Evolutionary conservation across 352 stramenopile species (phyloP), one percentile per base, ranked within the genome.

Genomic region (Phytopythium vexans): DNA sequence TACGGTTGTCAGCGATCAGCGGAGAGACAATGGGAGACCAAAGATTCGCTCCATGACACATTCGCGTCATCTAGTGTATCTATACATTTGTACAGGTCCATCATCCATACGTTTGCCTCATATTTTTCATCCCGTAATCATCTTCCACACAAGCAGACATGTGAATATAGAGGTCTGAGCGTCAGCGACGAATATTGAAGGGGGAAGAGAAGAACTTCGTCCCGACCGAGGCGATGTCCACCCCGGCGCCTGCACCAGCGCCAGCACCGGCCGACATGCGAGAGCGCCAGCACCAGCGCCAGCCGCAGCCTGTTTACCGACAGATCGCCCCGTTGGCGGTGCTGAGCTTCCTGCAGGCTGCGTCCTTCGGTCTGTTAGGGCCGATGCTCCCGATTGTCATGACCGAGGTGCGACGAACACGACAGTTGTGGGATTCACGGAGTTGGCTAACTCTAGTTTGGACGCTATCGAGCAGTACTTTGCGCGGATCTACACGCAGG

Each of bases 341-440:
- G 1, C 72, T 89, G 10, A 60, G 65, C 12, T 51, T 87, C 27
- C 52, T 91, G 10, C 62, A 74, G 49, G 64, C 76, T 39, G 68
- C 70, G 9, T 78, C 74, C n/a, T 87, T 80, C 50, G 81, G 81
- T 8, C 70, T 91, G 54, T 66, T 89, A 48, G 73, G 70, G 51
- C 77, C 81, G 2, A 74, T 91, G 56, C 54, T 91, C 39, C 72
- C 77, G 2, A 86, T 89, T 55, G 63, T 78, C 40, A 82, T 68
- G 50, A 89, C 77, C 9, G 78, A 91, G 73, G 80, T 87, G 38
- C 7, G n/a, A 21, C 42, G 1, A 34, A 11, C 7, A 11, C 39
- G 12, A 8, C 8, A 49, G 21, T 27, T 27, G 21, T 27, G 21
- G 2, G 21, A 27, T 27, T 2, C 21, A 27, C 21, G 21, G 2